Percentiles rank a stretch among this genome's conserved stretches.
Evolutionary conservation across 1,284 basidiomycete genomes (phyloP).

Genomic region (Naganishia albida): DNA sequence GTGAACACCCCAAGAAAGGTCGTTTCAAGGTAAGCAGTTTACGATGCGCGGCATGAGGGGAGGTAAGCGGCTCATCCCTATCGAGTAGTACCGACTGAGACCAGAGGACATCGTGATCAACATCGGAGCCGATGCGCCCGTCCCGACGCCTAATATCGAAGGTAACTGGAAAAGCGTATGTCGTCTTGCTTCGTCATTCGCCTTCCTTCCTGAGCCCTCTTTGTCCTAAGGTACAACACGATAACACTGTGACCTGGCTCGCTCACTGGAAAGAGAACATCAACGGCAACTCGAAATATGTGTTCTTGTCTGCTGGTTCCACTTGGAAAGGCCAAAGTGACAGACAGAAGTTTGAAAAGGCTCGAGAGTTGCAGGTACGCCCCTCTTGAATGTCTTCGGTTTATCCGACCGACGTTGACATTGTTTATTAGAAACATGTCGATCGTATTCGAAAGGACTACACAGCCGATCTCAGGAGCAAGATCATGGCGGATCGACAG

Average conservation of each 20-base stretch:
- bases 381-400: no score
- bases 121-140: constrained; percentile 71
- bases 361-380: constrained; percentile 83
- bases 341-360: constrained; percentile 94
- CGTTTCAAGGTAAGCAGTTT: constrained; percentile 74
- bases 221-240: constrained; percentile 73
- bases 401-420: background rate
- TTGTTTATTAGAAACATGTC: constrained; percentile 69
- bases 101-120: constrained; percentile 95
- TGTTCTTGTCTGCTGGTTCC: constrained; percentile 89
- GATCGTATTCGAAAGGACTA: constrained; percentile 87
- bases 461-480: constrained; percentile 75
- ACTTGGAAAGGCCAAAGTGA: constrained; percentile 96
- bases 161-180: constrained; percentile 73
- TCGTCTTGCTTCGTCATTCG: background rate
- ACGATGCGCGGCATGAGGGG: no score
- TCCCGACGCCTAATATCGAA: constrained; percentile 81
- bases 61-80: constrained; percentile 35
- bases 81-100: constrained; percentile 71
- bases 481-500: constrained; percentile 88
- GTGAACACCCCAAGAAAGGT: constrained; percentile 97
- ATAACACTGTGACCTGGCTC: constrained; percentile 94
- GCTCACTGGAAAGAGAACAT: constrained; percentile 97
- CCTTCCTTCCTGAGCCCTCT: background rate
- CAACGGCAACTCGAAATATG: constrained; percentile 90